Conservation (phyloP, 352 stramenopile species). For the Globisporangium ultimum region DNA sequence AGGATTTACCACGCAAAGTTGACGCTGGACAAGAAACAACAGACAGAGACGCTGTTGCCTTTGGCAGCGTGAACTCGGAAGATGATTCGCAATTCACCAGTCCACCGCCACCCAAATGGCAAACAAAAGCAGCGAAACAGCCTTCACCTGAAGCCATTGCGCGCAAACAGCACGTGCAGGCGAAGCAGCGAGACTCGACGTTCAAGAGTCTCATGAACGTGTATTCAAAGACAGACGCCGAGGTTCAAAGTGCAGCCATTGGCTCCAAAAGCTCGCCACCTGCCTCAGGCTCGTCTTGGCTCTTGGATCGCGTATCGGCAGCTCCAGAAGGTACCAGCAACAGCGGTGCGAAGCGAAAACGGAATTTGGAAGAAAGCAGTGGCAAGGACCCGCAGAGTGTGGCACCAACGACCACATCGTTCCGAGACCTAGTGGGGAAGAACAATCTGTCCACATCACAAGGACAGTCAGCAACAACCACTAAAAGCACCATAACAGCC, state of each 20-base stretch:
- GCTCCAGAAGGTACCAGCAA: background rate
- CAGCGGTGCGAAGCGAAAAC: background rate
- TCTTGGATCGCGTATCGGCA: slow-evolving; percentile 14
- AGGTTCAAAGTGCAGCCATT: background rate
- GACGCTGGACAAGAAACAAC: background rate
- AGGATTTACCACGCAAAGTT: background rate
- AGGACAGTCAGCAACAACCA: slow-evolving; percentile 2
- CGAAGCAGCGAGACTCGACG: slow-evolving; percentile 19
- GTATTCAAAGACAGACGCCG: slow-evolving; percentile 1
- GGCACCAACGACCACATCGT: slow-evolving; percentile 18
- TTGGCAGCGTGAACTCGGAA: too few species aligned
- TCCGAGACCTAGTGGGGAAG: slow-evolving; percentile 35
- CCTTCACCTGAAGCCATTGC: slow-evolving; percentile 11
- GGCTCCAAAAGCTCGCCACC: slow-evolving; percentile 8
- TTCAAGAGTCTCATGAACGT: slow-evolving; percentile 13
- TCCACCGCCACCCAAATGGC: background rate
- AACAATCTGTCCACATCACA: slow-evolving; percentile 14
- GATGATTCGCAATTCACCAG: background rate
- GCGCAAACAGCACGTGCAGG: slow-evolving; percentile 11
- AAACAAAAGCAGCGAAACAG: background rate
- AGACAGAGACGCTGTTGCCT: background rate
- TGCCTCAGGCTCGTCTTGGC: slow-evolving; percentile 8
- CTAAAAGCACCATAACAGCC: slow-evolving; percentile 10
- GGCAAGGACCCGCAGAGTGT: too few species aligned
- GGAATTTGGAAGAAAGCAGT: too few species aligned